A percentile compares a stretch with the other conserved stretches of the same genome.
Evolutionary conservation across 768 basidiomycete species (phyloP).

Genomic region (Amanita inopinata): DNA sequence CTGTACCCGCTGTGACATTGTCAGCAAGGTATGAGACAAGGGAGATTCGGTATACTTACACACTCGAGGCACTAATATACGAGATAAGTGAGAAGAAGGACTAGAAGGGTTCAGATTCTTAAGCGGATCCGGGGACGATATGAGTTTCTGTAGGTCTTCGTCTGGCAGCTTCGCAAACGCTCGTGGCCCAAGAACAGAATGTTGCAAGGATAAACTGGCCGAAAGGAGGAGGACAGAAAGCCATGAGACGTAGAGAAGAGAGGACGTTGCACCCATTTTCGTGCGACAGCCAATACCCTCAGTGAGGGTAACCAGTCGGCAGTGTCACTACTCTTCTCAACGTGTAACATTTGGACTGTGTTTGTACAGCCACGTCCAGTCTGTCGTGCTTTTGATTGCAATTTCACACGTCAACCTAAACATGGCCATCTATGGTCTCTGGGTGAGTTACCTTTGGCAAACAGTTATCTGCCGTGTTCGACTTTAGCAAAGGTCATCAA

Average conservation of each 20-base stretch:
- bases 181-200: constrained; percentile 31
- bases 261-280: constrained; percentile 4
- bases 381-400: neutral
- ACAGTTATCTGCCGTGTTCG: neutral
- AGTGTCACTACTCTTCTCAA: neutral
- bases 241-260: constrained; percentile 12
- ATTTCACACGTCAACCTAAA: constrained; percentile 2
- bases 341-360: neutral
- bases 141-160: constrained; percentile 39
- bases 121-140: constrained; percentile 50
- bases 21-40: constrained; percentile 6
- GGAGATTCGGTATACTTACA: constrained; percentile 33
- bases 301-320: neutral
- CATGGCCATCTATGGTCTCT: constrained; percentile 11
- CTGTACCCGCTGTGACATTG: constrained; percentile 45
- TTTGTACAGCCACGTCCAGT: neutral
- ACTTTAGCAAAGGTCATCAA: constrained; percentile 68
- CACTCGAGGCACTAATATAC: constrained; percentile 77
- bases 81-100: constrained; percentile 66
- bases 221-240: constrained; percentile 18
- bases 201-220: constrained; percentile 19
- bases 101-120: constrained; percentile 58
- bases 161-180: constrained; percentile 36
- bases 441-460: constrained; percentile 2
- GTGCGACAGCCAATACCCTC: neutral